These are phyloP conservation scores for Starmerella apis DNA, from an alignment of 805 yeast genomes.

Conservation along the genomic window DNA sequence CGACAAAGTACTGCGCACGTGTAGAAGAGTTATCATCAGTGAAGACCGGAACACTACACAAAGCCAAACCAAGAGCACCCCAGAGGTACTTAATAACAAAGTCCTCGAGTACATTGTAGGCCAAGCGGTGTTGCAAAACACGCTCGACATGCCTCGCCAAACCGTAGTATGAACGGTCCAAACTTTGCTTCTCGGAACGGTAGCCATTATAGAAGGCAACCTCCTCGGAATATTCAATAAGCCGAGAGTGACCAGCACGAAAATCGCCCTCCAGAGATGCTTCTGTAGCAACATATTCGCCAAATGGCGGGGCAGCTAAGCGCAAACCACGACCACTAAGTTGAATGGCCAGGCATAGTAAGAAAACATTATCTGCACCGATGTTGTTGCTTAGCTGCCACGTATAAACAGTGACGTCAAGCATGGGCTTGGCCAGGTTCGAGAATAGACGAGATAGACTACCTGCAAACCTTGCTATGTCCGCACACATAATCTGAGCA, in stretches of 20 bases:
- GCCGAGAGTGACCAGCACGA: slow-evolving; percentile 69
- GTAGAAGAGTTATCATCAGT: slow-evolving; percentile 31
- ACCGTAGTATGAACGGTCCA: slow-evolving; percentile 73
- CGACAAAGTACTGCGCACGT: slow-evolving; percentile 44
- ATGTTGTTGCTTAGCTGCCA: slow-evolving; percentile 50
- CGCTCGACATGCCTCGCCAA: slow-evolving; percentile 65
- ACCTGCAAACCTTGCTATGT: slow-evolving; percentile 60
- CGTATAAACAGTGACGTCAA: slow-evolving; percentile 72
- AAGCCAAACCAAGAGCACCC: slow-evolving; percentile 88
- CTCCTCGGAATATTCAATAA: slow-evolving; percentile 72
- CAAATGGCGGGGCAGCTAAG: slow-evolving; percentile 81
- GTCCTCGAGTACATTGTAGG: slow-evolving; percentile 72
- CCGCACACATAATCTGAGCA: slow-evolving; percentile 74
- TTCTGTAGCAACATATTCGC: slow-evolving; percentile 61
- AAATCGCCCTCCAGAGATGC: slow-evolving; percentile 78
- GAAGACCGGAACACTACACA: slow-evolving; percentile 85
- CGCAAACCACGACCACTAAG: slow-evolving; percentile 63
- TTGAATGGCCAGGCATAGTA: slow-evolving; percentile 71
- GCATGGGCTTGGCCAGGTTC: slow-evolving; percentile 70
- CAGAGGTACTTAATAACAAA: slow-evolving; percentile 84
- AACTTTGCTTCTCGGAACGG: slow-evolving; percentile 58
- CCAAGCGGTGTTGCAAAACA: slow-evolving; percentile 64
- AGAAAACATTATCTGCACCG: slow-evolving; percentile 58
- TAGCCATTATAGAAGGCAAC: slow-evolving; percentile 80
- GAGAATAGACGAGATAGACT: slow-evolving; percentile 68